Percentiles rank a stretch among this genome's conserved stretches.
These are phyloP conservation scores for Tetrapisispora phaffii DNA, from an alignment of 805 yeast species.

Conservation along the genomic window DNA sequence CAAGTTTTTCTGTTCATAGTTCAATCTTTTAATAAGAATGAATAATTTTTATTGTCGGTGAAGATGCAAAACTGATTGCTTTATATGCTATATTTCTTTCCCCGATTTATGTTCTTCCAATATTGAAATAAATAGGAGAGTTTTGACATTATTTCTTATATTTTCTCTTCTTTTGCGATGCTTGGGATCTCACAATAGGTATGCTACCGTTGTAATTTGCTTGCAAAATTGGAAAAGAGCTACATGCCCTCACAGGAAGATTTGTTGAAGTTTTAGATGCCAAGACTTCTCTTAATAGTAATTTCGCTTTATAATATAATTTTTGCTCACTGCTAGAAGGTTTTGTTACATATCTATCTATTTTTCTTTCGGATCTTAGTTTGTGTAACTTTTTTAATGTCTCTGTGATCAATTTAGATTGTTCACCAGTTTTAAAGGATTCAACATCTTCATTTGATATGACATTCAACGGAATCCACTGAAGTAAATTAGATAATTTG, in stretches of 20 bases:
- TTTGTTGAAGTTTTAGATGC: constrained; percentile 28
- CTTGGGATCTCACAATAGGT: constrained; percentile 43
- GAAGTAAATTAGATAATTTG: constrained; percentile 34
- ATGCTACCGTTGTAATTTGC: constrained; percentile 69
- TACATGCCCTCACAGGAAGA: constrained; percentile 24
- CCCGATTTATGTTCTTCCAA: not conserved
- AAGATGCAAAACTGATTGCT: no score
- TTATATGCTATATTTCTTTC: not conserved
- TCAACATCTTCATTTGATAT: constrained; percentile 45
- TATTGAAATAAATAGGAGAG: not conserved
- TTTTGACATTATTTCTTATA: constrained; percentile 11
- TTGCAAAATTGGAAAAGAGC: constrained; percentile 56
- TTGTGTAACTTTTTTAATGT: constrained; percentile 41
- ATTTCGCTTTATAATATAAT: constrained; percentile 35
- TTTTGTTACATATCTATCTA: constrained; percentile 22
- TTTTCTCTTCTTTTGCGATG: constrained; percentile 23
- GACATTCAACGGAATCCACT: constrained; percentile 42
- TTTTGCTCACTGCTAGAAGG: constrained; percentile 37
- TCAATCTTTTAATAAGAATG: no score
- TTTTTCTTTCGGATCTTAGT: constrained; percentile 39
- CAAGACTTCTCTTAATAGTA: constrained; percentile 39
- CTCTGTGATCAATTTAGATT: constrained; percentile 34
- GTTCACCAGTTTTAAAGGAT: constrained; percentile 35
- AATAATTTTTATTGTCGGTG: no score
- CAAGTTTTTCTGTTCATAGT: no score